Evolutionary conservation across 805 yeast genomes (phyloP), one percentile per base, ranked within the genome.

Genomic region (Ogataea populi-albae): DNA sequence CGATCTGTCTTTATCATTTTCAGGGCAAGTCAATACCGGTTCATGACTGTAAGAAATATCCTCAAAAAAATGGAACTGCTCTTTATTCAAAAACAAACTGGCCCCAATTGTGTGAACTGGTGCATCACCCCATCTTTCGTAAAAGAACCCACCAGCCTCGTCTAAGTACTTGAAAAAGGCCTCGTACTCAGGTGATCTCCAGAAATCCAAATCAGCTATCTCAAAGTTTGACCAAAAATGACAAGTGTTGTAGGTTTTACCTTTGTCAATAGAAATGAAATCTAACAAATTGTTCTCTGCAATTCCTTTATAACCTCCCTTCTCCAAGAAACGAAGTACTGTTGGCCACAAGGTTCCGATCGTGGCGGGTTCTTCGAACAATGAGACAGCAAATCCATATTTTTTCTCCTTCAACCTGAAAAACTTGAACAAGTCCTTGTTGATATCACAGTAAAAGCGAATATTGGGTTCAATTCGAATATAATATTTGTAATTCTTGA

Each of bases 81-180:
- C 61, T 48, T 68, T 67, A 41, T 76, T 69, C 33, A 81, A 57
- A 50, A 83, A 68, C 31, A 81, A 62, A 2, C 87, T 62, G 2
- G 78, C 84, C 4, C 84, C 94, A 34, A 86, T 70, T 1, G 93
- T 75, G 62, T 85, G 94, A n/a, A 86, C 75, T 3, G 95, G 95
- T 0, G 95, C 95, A 61, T 86, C 96, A 15, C 96, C 96, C 95
- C 95, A 86, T 47, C 96, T 69, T 63, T 86, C 93, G 55, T 84
- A 83, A 57, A 76, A 85, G 57, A 85, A 85, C 1, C 94, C 95
- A 39, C 94, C 94, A 3, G 73, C 56, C 31, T 59, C 41, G 55
- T 85, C 95, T 27, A 85, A 64, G 54, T 64, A 64, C 16, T 81
- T 66, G 54, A 84, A 84, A 60, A 72, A 82, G 6, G 69, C 65